Base-by-base conservation (phyloP, 495 filamentous ascomycete genomes). In the Sporormia fimetaria region DNA sequence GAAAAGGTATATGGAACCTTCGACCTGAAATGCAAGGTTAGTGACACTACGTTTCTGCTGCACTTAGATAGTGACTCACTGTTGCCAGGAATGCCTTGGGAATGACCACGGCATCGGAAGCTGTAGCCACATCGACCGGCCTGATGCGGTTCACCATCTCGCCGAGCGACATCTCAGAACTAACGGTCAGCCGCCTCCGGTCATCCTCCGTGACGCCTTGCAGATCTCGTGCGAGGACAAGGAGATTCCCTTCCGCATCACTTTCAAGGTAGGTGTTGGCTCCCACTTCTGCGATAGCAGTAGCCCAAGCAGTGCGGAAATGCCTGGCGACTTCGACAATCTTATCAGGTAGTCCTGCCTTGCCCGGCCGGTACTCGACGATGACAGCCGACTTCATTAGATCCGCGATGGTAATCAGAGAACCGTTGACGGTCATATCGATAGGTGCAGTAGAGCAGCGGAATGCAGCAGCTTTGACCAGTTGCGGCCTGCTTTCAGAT, bases 361-460 rank as follows among this genome's bases (percentile, higher is more conserved):
- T 63, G 17, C 52, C 51, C 4, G 65, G 65, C 6, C 64, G 61
- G 51, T 75, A 87, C 54, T 84, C 63, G 8, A 94, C 64, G 7
- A 96, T 57, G 11, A 81, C 80, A 25, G 90, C 65, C 22, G 82
- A 88, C 65, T 95, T 94, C 86, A 94, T 96, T 26, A 99, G 64
- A 51, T 99, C 90, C 1, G 78, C 83, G 3, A 99, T 76, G 0
- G 81, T 81, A 46, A 96, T 88, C 20, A 73, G 67, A 41, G 81
- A 32, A 3, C 45, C 74, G 11, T 68, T 67, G 7, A 94, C 69
- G 9, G 75, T 70, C n/a, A 99, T 47, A 54, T 92, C 83, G 18
- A 92, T 74, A 1, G 90, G 92, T 21, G 82, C 82, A 0, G 84
- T 94, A 14, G 86, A 75, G 9, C 83, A 81, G 12, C 85, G 73